Base-by-base conservation (phyloP, 169 alveolate species). In the Theileria sp. region DNA sequence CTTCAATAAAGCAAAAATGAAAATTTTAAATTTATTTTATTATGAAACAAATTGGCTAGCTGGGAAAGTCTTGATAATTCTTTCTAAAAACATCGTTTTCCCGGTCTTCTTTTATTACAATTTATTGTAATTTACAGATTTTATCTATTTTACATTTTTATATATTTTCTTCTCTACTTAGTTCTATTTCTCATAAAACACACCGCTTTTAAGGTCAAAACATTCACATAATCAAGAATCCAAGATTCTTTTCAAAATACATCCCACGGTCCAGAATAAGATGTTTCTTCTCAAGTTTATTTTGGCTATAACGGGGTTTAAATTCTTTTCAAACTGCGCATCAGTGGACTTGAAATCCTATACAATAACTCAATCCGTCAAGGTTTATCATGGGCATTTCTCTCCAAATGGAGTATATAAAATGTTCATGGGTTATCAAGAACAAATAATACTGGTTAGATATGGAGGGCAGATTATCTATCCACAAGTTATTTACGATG, bases 381-480 rank as follows among this genome's bases (percentile, higher is more conserved):
- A 13, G 23, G 72, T 64, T 15, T 64, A 3, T 9, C 72, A 64
- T 30, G 72, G 72, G 32, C 44, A 64, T 2, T 64, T 28, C 8
- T 2, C 2, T 0, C 34, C 34, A 23, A n/a, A 17, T 15, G 72
- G 72, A 4, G 26, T 3, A 10, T 64, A 64, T 38, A 30, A 26
- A 8, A n/a, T 64, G 49, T 38, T 64, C 51, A 38, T 64, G 25
- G 72, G 72, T 7, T 64, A 64, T 10, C 44, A 64, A 30, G 72
- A 64, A 17, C 72, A 19, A 15, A 64, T 64, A 28, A 21, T 17
- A 5, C 34, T 17, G 9, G 72, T 64, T 21, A n/a, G 10, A 17
- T 64, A 9, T 10, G 72, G 72, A 64, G 25, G 2, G 50, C 51
- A 30, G 32, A 19, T 25, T 3, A 21, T 64, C 23, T 64, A 26